A percentile compares a stretch with the other conserved stretches of the same genome.
phyloP scores from a whole-genome alignment of 441 rosid species.

The Biscutella laevigata region DNA sequence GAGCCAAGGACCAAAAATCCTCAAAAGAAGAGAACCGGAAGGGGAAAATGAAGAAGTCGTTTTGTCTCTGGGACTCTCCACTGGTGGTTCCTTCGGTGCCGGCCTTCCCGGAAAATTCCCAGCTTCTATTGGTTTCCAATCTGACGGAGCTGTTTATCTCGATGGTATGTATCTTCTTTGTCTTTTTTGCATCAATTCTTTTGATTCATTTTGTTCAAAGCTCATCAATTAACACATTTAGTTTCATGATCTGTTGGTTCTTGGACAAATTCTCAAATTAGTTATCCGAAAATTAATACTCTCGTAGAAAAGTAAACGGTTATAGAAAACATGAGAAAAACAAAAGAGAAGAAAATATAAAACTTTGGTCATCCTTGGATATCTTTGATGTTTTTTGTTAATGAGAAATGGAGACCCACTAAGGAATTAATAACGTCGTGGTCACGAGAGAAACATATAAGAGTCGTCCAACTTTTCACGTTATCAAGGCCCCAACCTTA shows the following conservation, averaged over 20 bases:
- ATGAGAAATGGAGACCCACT: slow-evolving; percentile 33
- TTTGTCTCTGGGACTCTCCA: slow-evolving; percentile 56
- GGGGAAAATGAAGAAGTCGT: slow-evolving; percentile 28
- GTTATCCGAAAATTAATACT: not conserved
- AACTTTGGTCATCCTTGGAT: not conserved
- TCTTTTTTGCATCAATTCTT: not conserved
- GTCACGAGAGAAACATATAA: not conserved
- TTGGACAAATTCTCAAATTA: no score
- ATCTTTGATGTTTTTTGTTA: not conserved
- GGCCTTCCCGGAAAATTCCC: slow-evolving; percentile 64
- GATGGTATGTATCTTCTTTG: slow-evolving; percentile 46
- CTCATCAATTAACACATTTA: no score
- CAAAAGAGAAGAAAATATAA: not conserved
- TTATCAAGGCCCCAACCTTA: not conserved
- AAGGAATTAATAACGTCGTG: slow-evolving; percentile 18
- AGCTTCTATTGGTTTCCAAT: slow-evolving; percentile 79
- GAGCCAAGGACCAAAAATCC: slow-evolving; percentile 40
- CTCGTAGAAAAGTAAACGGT: not conserved
- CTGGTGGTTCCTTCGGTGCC: slow-evolving; percentile 44
- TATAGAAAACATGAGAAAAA: not conserved
- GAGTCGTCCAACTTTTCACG: not conserved
- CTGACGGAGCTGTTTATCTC: slow-evolving; percentile 69
- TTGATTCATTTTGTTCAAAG: no score
- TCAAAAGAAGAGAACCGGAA: slow-evolving; percentile 25
- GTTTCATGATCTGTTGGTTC: not conserved